Evolutionary conservation across 1,284 basidiomycete genomes (phyloP).

Genomic region (Coniferiporia weirii): DNA sequence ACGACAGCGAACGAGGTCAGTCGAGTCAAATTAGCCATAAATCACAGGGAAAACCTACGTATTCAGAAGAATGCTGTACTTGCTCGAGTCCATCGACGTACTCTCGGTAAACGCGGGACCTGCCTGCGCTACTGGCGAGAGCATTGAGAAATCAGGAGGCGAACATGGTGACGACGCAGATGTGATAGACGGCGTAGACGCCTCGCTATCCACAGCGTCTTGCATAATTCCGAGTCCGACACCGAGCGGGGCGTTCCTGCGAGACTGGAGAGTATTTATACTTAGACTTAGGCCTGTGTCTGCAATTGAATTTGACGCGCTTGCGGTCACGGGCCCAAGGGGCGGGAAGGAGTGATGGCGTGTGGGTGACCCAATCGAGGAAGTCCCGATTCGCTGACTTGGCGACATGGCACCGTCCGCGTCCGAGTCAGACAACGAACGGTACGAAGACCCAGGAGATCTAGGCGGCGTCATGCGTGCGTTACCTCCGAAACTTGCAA

Average conservation of each 20-base stretch:
- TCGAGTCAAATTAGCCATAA: background rate
- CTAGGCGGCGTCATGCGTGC: constrained; percentile 18
- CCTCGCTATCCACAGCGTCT: constrained; percentile 33
- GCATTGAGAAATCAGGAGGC: constrained; percentile 23
- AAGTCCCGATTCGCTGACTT: background rate
- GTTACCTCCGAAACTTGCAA: constrained; percentile 21
- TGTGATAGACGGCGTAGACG: constrained; percentile 50
- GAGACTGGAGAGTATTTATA: background rate
- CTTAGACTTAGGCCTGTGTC: background rate
- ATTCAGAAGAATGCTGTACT: constrained; percentile 58
- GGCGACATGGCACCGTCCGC: background rate
- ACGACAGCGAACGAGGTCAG: background rate
- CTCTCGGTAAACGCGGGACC: constrained; percentile 21
- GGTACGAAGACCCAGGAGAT: constrained; percentile 6
- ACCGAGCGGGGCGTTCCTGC: background rate
- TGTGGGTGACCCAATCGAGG: constrained; percentile 5
- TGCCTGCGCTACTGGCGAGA: constrained; percentile 24
- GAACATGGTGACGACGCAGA: constrained; percentile 36
- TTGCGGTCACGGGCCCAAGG: background rate
- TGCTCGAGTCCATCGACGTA: constrained; percentile 24
- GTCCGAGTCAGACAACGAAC: constrained; percentile 15
- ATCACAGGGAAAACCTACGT: constrained; percentile 39
- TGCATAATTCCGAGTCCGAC: background rate
- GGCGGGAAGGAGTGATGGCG: constrained; percentile 11
- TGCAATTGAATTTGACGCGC: background rate